Evolutionary conservation across 768 basidiomycete genomes (phyloP).

Genomic region (Agrocybe praecox): DNA sequence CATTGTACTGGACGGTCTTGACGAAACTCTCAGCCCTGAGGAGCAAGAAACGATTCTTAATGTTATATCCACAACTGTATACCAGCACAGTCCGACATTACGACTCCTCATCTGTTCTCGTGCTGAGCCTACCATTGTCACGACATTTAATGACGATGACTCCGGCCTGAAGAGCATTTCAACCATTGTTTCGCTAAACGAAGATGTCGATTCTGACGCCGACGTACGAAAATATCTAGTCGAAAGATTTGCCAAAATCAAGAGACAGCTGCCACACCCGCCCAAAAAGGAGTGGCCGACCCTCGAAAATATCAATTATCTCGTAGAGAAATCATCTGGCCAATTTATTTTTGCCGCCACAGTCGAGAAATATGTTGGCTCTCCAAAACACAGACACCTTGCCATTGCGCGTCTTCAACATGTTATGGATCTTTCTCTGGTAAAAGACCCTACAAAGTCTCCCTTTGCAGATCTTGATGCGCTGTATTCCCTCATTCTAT

Average conservation of each 20-base stretch:
- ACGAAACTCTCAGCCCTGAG: not conserved
- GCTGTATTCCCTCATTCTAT: not conserved
- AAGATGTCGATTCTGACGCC: not conserved
- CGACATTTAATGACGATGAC: not conserved
- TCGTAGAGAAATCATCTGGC: conserved; percentile 1
- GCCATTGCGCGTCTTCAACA: not conserved
- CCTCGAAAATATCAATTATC: not conserved
- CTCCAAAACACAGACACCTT: not conserved
- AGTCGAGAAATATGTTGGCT: not conserved
- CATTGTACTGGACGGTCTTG: not conserved
- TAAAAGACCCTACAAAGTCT: not conserved
- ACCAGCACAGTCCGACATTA: not conserved
- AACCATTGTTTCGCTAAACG: not conserved
- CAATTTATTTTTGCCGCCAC: not conserved
- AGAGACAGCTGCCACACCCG: not conserved
- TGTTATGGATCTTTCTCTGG: not conserved
- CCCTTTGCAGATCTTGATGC: conserved; percentile 2
- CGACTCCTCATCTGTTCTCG: not conserved
- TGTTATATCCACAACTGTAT: not conserved
- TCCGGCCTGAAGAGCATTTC: not conserved
- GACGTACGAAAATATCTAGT: not conserved
- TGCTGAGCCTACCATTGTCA: not conserved
- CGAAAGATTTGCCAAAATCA: not conserved
- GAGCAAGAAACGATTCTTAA: not conserved
- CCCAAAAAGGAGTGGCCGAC: not conserved